These are phyloP conservation scores for Rhizopus stolonifer DNA, from an alignment of 371 early-diverging fungal genomes.

Conservation along the genomic window DNA sequence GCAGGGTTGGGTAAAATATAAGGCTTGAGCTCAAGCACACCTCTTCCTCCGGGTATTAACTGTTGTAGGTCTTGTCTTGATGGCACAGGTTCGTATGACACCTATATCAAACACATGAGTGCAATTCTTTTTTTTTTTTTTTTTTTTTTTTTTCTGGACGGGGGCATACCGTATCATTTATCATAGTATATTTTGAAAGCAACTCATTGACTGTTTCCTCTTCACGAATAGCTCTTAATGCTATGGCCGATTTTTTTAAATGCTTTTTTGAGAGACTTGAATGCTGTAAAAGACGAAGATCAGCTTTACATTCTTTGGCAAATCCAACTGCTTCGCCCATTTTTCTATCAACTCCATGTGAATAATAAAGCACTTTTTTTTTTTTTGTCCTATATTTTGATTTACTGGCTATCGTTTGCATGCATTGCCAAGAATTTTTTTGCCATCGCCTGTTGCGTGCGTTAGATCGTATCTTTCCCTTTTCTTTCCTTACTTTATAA, in stretches of 20 bases:
- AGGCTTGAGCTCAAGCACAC: conserved; percentile 48
- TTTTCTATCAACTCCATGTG: conserved; percentile 35
- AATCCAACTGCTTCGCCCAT: conserved; percentile 65
- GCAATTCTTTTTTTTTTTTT: neutral
- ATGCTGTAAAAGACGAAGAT: conserved; percentile 52
- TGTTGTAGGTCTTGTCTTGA: conserved; percentile 51
- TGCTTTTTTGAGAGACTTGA: conserved; percentile 48
- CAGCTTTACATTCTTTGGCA: conserved; percentile 53
- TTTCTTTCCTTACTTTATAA: conserved; percentile 35
- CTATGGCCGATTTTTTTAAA: conserved; percentile 43
- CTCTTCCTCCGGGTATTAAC: conserved; percentile 62
- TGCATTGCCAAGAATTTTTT: conserved; percentile 62
- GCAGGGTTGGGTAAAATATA: conserved; percentile 48
- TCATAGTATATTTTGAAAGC: conserved; percentile 44
- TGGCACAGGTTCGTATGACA: conserved; percentile 55
- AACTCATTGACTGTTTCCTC: conserved; percentile 51
- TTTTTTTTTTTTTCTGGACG: no score
- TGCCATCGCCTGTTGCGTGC: conserved; percentile 50
- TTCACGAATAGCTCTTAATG: conserved; percentile 53
- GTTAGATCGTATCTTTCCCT: neutral
- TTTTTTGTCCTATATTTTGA: neutral
- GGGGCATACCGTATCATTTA: conserved; percentile 63
- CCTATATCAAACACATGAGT: conserved; percentile 21
- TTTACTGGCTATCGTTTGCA: conserved; percentile 64
- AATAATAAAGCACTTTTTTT: neutral